These are phyloP conservation scores for Mucor lusitanicus DNA, from an alignment of 371 early-diverging fungal genomes.

Conservation along the genomic window DNA sequence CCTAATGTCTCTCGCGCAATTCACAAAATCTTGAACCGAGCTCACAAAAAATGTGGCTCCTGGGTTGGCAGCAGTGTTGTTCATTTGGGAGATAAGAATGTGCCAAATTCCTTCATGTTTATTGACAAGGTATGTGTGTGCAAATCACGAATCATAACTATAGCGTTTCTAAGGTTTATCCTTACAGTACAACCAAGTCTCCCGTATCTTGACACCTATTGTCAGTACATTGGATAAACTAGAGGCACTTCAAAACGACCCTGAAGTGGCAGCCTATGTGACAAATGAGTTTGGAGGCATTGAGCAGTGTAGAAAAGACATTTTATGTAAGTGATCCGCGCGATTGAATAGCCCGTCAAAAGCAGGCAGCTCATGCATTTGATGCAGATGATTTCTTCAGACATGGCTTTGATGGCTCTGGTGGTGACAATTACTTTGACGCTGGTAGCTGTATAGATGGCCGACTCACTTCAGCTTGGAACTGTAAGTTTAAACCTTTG, in stretches of 20 bases:
- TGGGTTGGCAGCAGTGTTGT: constrained; percentile 97
- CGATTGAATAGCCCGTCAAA: neutral
- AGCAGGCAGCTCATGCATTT: neutral
- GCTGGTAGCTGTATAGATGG: constrained; percentile 98
- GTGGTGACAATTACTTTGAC: constrained; percentile 93
- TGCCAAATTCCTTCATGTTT: constrained; percentile 93
- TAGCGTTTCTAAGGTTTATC: neutral
- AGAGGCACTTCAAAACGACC: constrained; percentile 57
- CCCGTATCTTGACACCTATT: constrained; percentile 91
- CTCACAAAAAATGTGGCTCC: constrained; percentile 74
- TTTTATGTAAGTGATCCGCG: constrained; percentile 51
- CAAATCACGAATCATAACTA: neutral
- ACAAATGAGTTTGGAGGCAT: constrained; percentile 68
- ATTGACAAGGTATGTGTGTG: constrained; percentile 77
- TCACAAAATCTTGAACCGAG: constrained; percentile 86
- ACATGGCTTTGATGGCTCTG: constrained; percentile 95
- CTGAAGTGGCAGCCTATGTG: constrained; percentile 66
- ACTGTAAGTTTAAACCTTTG: constrained; percentile 53
- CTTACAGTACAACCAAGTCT: constrained; percentile 88
- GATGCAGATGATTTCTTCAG: constrained; percentile 85
- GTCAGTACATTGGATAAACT: constrained; percentile 73
- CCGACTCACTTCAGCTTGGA: constrained; percentile 93
- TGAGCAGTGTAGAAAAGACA: constrained; percentile 67
- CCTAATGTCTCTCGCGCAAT: constrained; percentile 81
- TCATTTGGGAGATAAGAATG: constrained; percentile 93